These are phyloP conservation scores for Magnusiomyces magnusii DNA, from an alignment of 1,139 yeast species.

Conservation along the genomic window DNA sequence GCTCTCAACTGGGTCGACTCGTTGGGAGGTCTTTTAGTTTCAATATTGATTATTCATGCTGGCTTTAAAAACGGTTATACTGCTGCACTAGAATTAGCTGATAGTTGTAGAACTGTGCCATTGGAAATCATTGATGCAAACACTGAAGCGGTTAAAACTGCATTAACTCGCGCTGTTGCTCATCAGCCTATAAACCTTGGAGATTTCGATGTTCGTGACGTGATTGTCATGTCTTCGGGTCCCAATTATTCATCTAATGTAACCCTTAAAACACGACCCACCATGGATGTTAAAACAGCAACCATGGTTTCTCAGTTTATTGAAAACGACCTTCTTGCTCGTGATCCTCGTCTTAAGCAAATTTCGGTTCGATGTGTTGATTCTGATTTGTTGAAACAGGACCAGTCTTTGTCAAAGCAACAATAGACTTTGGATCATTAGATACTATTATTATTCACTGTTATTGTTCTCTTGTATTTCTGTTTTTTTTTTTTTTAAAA, in stretches of 20 bases:
- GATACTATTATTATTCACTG: too few relatives aligned
- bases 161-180: constrained; percentile 13
- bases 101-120: constrained; percentile 34
- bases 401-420: not conserved
- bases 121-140: constrained; percentile 19
- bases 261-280: constrained; percentile 11
- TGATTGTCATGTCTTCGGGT: constrained; percentile 28
- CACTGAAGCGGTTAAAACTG: constrained; percentile 18
- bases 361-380: constrained; percentile 32
- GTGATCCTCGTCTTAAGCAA: constrained; percentile 32
- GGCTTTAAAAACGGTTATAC: constrained; percentile 68
- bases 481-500: too few relatives aligned
- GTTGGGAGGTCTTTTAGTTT: constrained; percentile 82
- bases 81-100: constrained; percentile 71
- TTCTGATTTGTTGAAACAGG: constrained; percentile 2
- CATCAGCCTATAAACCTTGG: constrained; percentile 17
- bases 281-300: constrained; percentile 14
- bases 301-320: constrained; percentile 25
- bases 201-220: constrained; percentile 24
- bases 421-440: not conserved
- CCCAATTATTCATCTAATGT: constrained; percentile 24
- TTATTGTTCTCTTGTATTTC: too few relatives aligned
- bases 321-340: constrained; percentile 29
- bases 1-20: constrained; percentile 82
- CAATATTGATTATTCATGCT: constrained; percentile 71